Conservation (phyloP, 805 yeast species). For the Yarrowia deformans region DNA sequence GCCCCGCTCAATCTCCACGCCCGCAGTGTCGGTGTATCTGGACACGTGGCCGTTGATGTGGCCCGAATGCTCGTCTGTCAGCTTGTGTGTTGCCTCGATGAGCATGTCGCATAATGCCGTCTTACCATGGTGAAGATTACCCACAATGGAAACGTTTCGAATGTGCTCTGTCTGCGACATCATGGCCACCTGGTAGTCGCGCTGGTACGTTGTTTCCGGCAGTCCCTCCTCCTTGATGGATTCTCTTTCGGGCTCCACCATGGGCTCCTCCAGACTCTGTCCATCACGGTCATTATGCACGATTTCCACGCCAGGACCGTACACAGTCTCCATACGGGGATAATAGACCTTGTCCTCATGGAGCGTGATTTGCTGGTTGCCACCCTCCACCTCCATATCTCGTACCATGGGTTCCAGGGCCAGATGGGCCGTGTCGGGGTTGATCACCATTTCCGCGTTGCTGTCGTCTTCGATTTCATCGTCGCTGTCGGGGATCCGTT, state of each 20-base stretch:
- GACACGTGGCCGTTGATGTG: conserved; percentile 56
- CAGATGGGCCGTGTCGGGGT: conserved; percentile 22
- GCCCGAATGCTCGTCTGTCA: conserved; percentile 47
- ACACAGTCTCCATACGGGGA: conserved; percentile 57
- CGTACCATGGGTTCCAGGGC: conserved; percentile 27
- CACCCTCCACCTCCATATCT: conserved; percentile 41
- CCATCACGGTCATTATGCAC: conserved; percentile 62
- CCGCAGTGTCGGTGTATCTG: conserved; percentile 75
- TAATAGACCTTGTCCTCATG: conserved; percentile 58
- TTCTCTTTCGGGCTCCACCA: conserved; percentile 61
- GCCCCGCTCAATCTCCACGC: conserved; percentile 73
- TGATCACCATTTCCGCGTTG: neutral
- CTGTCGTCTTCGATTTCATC: conserved; percentile 34
- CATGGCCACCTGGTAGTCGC: conserved; percentile 64
- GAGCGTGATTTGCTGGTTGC: conserved; percentile 49
- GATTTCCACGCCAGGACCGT: conserved; percentile 71
- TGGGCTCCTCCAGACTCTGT: conserved; percentile 66
- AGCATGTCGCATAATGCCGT: conserved; percentile 76
- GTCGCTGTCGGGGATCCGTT: conserved; percentile 39
- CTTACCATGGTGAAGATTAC: conserved; percentile 85
- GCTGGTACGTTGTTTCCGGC: conserved; percentile 68
- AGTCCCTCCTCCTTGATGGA: conserved; percentile 62
- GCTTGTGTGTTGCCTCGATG: conserved; percentile 68
- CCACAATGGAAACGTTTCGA: conserved; percentile 80
- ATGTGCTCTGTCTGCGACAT: conserved; percentile 65